A percentile compares a stretch with the other conserved stretches of the same genome.
phyloP scores from a whole-genome alignment of 805 yeast species.

The Kodamaea kakaduensis region DNA sequence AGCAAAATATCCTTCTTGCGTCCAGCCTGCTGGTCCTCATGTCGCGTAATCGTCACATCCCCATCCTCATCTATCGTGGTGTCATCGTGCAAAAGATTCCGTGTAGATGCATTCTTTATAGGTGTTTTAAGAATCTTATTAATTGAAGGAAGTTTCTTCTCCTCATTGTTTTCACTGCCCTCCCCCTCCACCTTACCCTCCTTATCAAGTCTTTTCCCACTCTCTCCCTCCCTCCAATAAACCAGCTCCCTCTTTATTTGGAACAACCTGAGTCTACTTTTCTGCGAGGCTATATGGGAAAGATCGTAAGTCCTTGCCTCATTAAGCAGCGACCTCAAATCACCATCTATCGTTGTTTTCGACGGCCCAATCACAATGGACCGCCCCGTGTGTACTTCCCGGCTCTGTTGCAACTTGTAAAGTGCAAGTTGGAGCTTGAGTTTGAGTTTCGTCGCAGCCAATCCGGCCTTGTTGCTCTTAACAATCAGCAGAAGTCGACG shows the following conservation, averaged over 20 bases:
- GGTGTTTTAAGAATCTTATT: slow-evolving; percentile 44
- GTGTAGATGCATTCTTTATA: slow-evolving; percentile 30
- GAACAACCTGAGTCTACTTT: slow-evolving; percentile 29
- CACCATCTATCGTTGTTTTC: no score
- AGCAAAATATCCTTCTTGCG: slow-evolving; percentile 18
- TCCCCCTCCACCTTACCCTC: slow-evolving; percentile 1
- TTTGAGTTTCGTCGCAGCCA: slow-evolving; percentile 43
- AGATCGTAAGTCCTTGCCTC: no score
- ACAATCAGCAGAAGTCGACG: background rate
- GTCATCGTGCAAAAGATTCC: slow-evolving; percentile 20
- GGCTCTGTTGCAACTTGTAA: slow-evolving; percentile 31
- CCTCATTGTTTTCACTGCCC: slow-evolving; percentile 8
- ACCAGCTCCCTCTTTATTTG: slow-evolving; percentile 35
- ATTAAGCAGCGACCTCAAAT: no score
- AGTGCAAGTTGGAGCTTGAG: slow-evolving; percentile 40
- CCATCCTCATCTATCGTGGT: slow-evolving; percentile 22
- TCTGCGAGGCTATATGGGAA: slow-evolving; percentile 21
- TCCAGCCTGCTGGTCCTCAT: slow-evolving; percentile 3
- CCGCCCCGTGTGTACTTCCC: slow-evolving; percentile 5
- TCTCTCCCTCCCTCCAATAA: slow-evolving; percentile 17
- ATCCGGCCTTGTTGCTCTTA: slow-evolving; percentile 31
- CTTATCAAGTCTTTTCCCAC: slow-evolving; percentile 6
- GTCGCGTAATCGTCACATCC: slow-evolving; percentile 18
- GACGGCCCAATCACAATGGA: slow-evolving; percentile 3
- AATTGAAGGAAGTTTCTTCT: slow-evolving; percentile 32